These are phyloP conservation scores for Nicotiana tomentosiformis DNA, from an alignment of 257 asterid genomes.

Conservation along the genomic window DNA sequence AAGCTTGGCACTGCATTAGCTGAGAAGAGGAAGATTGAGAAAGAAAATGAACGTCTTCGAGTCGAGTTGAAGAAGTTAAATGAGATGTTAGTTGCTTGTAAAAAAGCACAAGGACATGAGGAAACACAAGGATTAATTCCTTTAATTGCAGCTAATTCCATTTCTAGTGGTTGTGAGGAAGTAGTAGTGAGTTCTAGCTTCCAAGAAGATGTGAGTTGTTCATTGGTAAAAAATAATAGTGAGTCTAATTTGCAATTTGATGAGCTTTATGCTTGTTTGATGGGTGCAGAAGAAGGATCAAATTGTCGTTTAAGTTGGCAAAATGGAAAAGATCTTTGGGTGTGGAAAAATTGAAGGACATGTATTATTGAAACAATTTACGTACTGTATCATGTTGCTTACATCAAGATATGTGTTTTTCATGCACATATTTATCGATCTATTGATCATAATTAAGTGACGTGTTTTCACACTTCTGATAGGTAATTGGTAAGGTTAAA, in stretches of 20 bases:
- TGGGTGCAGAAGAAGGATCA: conserved; percentile 30
- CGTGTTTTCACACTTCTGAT: neutral
- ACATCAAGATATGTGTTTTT: neutral
- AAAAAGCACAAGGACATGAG: conserved; percentile 15
- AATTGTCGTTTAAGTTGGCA: conserved; percentile 2
- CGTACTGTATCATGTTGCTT: accelerated
- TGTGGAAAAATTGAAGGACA: neutral
- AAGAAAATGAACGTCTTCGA: conserved; percentile 44
- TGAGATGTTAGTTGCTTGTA: conserved; percentile 30
- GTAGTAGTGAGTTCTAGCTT: conserved; percentile 43
- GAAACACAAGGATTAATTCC: neutral
- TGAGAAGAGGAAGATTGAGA: conserved; percentile 52
- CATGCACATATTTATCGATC: neutral
- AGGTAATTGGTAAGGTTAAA: neutral
- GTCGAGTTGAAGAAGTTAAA: conserved; percentile 50
- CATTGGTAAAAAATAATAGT: conserved; percentile 37
- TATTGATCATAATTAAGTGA: neutral
- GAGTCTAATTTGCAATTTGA: conserved; percentile 38
- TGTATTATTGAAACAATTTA: neutral
- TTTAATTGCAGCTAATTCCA: conserved; percentile 29
- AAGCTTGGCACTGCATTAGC: conserved; percentile 50
- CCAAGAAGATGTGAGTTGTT: conserved; percentile 51
- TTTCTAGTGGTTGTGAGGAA: conserved; percentile 60
- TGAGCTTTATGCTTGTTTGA: conserved; percentile 66
- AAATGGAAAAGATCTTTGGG: conserved; percentile 4